Conservation (phyloP, 2,329 filamentous ascomycete genomes). For the Albifimbria verrucaria region DNA sequence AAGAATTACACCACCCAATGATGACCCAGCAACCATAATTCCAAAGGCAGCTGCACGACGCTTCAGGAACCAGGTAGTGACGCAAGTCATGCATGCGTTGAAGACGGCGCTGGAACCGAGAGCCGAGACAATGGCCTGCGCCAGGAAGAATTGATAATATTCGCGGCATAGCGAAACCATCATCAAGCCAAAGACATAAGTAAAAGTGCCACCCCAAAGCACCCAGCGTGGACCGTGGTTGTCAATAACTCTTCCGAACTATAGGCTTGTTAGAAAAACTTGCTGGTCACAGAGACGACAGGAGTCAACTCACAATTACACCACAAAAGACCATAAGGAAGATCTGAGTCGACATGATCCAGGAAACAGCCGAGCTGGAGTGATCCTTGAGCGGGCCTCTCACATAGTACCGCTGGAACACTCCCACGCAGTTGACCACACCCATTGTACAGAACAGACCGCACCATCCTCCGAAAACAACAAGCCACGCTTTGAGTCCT, state of each 20-base stretch:
- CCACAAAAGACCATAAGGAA: slow-evolving; percentile 49
- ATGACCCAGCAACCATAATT: slow-evolving; percentile 50
- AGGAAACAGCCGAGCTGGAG: slow-evolving; percentile 50
- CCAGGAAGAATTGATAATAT: slow-evolving; percentile 44
- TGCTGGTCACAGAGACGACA: slow-evolving; percentile 18
- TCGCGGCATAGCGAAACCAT: slow-evolving; percentile 52
- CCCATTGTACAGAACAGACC: slow-evolving; percentile 43
- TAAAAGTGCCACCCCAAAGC: slow-evolving; percentile 48
- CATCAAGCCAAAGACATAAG: slow-evolving; percentile 63
- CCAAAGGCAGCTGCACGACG: slow-evolving; percentile 51
- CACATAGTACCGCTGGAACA: slow-evolving; percentile 60
- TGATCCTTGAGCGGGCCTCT: slow-evolving; percentile 43
- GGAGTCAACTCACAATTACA: slow-evolving; percentile 31
- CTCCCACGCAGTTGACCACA: slow-evolving; percentile 43
- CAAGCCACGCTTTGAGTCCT: slow-evolving; percentile 54
- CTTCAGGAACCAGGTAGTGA: slow-evolving; percentile 50
- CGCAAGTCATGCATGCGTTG: slow-evolving; percentile 36
- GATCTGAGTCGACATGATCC: slow-evolving; percentile 56
- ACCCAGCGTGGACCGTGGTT: slow-evolving; percentile 60
- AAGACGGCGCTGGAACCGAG: slow-evolving; percentile 42
- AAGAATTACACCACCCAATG: slow-evolving; percentile 54
- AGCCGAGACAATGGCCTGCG: slow-evolving; percentile 37
- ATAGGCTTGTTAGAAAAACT: slow-evolving; percentile 5
- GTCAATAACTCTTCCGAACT: slow-evolving; percentile 61
- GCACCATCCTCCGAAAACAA: slow-evolving; percentile 46